These are phyloP conservation scores for Limtongozyma cylindracea DNA, from an alignment of 805 yeast species.

Conservation along the genomic window DNA sequence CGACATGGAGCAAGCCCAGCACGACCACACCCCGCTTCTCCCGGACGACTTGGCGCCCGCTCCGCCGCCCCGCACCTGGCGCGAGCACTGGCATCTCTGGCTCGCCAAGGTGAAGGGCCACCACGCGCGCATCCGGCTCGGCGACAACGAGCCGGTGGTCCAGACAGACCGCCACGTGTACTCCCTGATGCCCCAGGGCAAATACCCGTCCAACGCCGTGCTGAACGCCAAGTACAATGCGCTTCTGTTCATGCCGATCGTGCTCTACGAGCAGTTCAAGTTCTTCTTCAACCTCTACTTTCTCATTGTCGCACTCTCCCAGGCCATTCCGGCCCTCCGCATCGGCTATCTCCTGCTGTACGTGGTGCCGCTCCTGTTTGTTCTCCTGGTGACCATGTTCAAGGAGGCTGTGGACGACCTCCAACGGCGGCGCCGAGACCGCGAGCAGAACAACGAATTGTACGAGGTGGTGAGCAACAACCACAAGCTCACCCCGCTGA, in stretches of 20 bases:
- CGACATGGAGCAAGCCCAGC: too few relatives aligned
- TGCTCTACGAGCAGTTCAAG: slow-evolving; percentile 88
- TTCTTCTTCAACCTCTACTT: slow-evolving; percentile 89
- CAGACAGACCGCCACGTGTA: too few relatives aligned
- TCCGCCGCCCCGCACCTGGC: too few relatives aligned
- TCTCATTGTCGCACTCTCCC: slow-evolving; percentile 80
- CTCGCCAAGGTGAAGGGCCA: too few relatives aligned
- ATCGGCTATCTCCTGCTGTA: slow-evolving; percentile 88
- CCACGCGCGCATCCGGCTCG: too few relatives aligned
- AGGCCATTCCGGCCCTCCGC: slow-evolving; percentile 66
- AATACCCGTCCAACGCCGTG: slow-evolving; percentile 45
- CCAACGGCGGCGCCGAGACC: slow-evolving; percentile 71
- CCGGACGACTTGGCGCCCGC: too few relatives aligned
- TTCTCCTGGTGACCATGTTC: slow-evolving; percentile 73
- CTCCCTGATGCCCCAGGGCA: too few relatives aligned
- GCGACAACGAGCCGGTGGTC: too few relatives aligned
- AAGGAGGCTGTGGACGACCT: slow-evolving; percentile 93
- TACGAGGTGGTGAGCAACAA: slow-evolving; percentile 35
- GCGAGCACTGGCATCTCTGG: too few relatives aligned
- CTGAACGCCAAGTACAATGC: slow-evolving; percentile 91
- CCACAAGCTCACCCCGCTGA: slow-evolving; percentile 12
- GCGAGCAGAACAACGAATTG: slow-evolving; percentile 64
- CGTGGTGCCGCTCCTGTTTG: slow-evolving; percentile 86
- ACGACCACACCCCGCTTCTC: too few relatives aligned
- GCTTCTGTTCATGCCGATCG: slow-evolving; percentile 64